A percentile compares a stretch with the other conserved stretches of the same genome.
phyloP scores from a whole-genome alignment of 306 rosid genomes.

The Castanospermum australe region DNA sequence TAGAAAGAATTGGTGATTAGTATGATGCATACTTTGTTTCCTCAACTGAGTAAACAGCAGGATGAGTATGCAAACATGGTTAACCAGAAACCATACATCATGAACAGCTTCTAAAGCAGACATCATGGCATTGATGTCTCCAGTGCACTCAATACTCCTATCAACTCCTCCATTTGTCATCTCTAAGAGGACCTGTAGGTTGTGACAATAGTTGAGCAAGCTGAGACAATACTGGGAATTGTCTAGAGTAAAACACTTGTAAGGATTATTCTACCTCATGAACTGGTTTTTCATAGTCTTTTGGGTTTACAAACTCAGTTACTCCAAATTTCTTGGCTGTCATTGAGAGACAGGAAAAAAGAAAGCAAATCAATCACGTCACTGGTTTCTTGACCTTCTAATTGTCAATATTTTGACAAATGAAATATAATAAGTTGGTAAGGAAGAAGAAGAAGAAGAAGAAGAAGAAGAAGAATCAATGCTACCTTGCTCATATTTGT shows the following conservation, averaged over 20 bases:
- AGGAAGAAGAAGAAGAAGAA: too few species aligned
- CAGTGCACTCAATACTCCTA: slow-evolving; percentile 48
- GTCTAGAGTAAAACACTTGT: not conserved
- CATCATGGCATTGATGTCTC: slow-evolving; percentile 34
- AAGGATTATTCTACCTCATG: slow-evolving; percentile 32
- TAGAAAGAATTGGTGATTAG: not conserved
- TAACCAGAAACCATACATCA: slow-evolving; percentile 18
- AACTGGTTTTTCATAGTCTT: slow-evolving; percentile 38
- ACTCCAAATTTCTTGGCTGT: slow-evolving; percentile 47
- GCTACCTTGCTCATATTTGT: slow-evolving; percentile 34
- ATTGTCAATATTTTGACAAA: not conserved
- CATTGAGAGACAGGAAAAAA: not conserved
- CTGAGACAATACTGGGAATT: not conserved
- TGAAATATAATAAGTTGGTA: not conserved
- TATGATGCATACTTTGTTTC: not conserved
- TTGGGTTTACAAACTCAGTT: slow-evolving; percentile 46
- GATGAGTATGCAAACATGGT: not conserved
- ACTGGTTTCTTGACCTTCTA: not conserved
- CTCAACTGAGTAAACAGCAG: too few species aligned
- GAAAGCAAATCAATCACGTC: not conserved
- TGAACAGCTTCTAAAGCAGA: slow-evolving; percentile 52
- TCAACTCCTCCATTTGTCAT: slow-evolving; percentile 53
- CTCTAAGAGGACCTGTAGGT: slow-evolving; percentile 38
- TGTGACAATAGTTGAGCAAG: not conserved
- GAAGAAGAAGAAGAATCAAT: not conserved